Conservation (phyloP, 2,329 filamentous ascomycete species). For the Neobulgaria alba region DNA sequence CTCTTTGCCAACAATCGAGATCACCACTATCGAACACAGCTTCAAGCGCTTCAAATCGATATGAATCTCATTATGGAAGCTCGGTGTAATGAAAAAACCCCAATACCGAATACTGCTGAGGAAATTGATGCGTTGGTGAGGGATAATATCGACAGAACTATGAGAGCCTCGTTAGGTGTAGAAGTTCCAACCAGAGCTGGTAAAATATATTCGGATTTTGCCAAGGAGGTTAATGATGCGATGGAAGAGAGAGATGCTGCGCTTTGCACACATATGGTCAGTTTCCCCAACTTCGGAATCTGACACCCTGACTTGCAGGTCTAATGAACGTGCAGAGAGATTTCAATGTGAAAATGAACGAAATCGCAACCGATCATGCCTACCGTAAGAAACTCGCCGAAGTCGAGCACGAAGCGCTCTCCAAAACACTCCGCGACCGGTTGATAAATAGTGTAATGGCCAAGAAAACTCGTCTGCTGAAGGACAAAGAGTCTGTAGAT, state of each 20-base stretch:
- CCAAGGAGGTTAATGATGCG: constrained; percentile 77
- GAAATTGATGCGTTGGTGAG: constrained; percentile 31
- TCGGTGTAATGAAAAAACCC: constrained; percentile 66
- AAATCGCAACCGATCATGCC: constrained; percentile 49
- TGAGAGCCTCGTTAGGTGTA: constrained; percentile 34
- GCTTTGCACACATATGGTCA: constrained; percentile 71
- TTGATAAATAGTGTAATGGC: constrained; percentile 56
- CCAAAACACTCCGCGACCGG: constrained; percentile 55
- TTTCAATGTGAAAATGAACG: constrained; percentile 52
- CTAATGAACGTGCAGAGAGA: constrained; percentile 40
- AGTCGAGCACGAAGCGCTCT: constrained; percentile 51
- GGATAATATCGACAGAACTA: constrained; percentile 19
- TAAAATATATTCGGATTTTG: constrained; percentile 75
- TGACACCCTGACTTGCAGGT: not conserved
- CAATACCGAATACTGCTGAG: constrained; percentile 48
- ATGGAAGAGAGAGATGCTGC: constrained; percentile 82
- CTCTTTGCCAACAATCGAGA: constrained; percentile 77
- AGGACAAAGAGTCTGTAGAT: constrained; percentile 60
- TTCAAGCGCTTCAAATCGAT: constrained; percentile 86
- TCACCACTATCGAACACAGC: constrained; percentile 76
- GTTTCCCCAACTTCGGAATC: constrained; percentile 30
- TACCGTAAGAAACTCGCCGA: constrained; percentile 56
- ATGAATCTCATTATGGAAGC: constrained; percentile 79
- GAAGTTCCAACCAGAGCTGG: constrained; percentile 53
- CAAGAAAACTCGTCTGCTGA: constrained; percentile 55